Percentiles rank a stretch among this genome's conserved stretches.
Conservation (phyloP, 1,284 basidiomycete species). For the Cutaneotrichosporon cyanovorans region DNA sequence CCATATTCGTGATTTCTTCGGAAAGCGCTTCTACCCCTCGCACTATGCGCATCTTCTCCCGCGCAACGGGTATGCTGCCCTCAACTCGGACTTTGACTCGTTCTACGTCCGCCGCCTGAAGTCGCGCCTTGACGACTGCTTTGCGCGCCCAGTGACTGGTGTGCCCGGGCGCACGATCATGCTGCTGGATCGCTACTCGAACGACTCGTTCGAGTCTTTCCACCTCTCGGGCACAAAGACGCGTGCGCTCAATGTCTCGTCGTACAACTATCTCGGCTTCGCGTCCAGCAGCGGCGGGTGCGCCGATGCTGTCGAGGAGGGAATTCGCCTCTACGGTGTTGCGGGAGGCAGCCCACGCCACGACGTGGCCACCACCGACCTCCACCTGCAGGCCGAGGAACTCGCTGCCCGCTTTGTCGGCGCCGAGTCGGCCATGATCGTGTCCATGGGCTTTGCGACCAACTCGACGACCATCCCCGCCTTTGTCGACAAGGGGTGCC, state of each 20-base stretch:
- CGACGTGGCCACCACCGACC: constrained; percentile 74
- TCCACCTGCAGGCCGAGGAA: constrained; percentile 75
- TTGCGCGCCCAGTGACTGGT: constrained; percentile 85
- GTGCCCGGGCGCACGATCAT: constrained; percentile 91
- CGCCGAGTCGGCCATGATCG: constrained; percentile 77
- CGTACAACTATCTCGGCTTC: constrained; percentile 99
- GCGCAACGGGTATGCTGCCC: constrained; percentile 80
- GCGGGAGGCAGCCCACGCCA: constrained; percentile 69
- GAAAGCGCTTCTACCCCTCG: constrained; percentile 69
- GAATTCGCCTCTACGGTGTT: constrained; percentile 70
- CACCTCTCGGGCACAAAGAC: constrained; percentile 70
- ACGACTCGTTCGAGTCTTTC: constrained; percentile 76
- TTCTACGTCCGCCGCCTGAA: constrained; percentile 98
- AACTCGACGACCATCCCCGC: constrained; percentile 95
- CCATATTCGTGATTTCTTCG: constrained; percentile 90
- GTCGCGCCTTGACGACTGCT: constrained; percentile 89
- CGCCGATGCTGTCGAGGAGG: constrained; percentile 82
- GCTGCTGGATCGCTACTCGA: constrained; percentile 73
- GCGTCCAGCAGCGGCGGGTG: constrained; percentile 89
- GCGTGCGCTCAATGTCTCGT: constrained; percentile 90
- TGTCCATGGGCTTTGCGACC: constrained; percentile 97
- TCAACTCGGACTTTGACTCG: constrained; percentile 98
- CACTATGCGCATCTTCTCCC: constrained; percentile 76
- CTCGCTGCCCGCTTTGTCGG: constrained; percentile 87
- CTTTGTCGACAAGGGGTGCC: constrained; percentile 78